These are phyloP conservation scores for Candida fluviatilis DNA, from an alignment of 805 yeast species.

Conservation along the genomic window DNA sequence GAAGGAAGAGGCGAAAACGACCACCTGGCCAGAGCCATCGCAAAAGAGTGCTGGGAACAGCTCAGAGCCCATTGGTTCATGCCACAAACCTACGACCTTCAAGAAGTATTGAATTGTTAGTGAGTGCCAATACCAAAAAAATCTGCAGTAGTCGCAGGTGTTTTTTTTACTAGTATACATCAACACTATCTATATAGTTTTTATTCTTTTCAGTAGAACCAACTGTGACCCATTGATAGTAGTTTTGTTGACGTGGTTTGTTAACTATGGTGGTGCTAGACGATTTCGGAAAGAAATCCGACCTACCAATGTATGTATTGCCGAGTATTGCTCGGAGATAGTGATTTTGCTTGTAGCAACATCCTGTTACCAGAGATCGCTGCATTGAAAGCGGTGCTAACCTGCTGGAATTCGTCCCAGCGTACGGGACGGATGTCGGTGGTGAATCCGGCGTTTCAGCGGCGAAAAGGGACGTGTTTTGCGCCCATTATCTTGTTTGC, in stretches of 20 bases:
- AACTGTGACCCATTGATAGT: too few relatives aligned
- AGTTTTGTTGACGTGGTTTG: too few relatives aligned
- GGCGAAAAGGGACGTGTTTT: too few relatives aligned
- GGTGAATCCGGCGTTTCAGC: too few relatives aligned
- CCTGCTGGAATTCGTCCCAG: too few relatives aligned
- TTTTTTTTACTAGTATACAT: background rate
- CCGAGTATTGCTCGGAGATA: too few relatives aligned
- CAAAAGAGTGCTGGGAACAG: slow-evolving; percentile 63
- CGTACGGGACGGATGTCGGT: too few relatives aligned
- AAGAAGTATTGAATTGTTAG: slow-evolving; percentile 34
- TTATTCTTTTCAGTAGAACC: too few relatives aligned
- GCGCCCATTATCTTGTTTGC: background rate
- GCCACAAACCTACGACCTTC: slow-evolving; percentile 44
- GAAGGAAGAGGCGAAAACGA: slow-evolving; percentile 62
- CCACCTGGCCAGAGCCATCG: slow-evolving; percentile 44
- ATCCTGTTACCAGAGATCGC: too few relatives aligned
- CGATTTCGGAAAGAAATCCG: slow-evolving; percentile 40
- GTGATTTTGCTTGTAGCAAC: too few relatives aligned
- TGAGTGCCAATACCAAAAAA: slow-evolving; percentile 5
- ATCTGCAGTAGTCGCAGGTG: background rate
- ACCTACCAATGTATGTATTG: slow-evolving; percentile 43
- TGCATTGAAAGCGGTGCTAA: too few relatives aligned
- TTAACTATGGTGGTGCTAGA: slow-evolving; percentile 18
- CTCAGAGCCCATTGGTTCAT: slow-evolving; percentile 63
- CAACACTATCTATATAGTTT: background rate